A percentile compares a stretch with the other conserved stretches of the same genome.
Conservation (phyloP, 345 rosid species). For the Hibiscus tridactylites region DNA sequence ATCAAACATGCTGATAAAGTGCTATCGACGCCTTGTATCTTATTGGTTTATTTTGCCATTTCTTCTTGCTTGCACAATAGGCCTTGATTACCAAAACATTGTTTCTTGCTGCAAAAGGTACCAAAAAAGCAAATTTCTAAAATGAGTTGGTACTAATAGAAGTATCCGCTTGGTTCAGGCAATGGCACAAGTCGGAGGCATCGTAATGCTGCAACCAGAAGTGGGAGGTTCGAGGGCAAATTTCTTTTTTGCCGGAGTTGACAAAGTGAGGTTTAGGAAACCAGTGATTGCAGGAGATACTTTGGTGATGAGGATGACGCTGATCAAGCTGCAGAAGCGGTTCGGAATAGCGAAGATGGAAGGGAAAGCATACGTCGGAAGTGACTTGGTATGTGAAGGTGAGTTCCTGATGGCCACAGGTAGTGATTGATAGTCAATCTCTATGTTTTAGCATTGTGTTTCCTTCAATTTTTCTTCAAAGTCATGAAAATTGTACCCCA, state of each 20-base stretch:
- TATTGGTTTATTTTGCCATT: background rate
- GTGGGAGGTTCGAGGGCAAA: conserved; percentile 68
- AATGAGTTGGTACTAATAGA: background rate
- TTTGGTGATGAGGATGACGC: conserved; percentile 88
- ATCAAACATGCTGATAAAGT: too few relatives aligned
- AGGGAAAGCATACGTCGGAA: conserved; percentile 93
- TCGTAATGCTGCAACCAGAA: conserved; percentile 89
- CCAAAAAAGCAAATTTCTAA: too few relatives aligned
- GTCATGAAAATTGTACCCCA: background rate
- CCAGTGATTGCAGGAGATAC: conserved; percentile 97
- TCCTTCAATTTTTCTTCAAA: background rate
- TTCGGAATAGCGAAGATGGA: conserved; percentile 96
- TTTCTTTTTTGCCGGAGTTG: conserved; percentile 89
- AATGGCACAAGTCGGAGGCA: conserved; percentile 92
- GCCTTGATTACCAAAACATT: background rate
- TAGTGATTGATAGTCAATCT: conserved; percentile 21
- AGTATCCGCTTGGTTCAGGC: conserved; percentile 42
- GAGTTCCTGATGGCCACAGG: conserved; percentile 91
- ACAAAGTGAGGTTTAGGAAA: conserved; percentile 86
- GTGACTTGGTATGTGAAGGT: conserved; percentile 73
- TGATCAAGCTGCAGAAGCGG: conserved; percentile 69
- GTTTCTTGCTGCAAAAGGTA: background rate
- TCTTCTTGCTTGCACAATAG: too few relatives aligned
- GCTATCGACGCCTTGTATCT: too few relatives aligned
- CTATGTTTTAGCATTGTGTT: background rate